These are phyloP conservation scores for Biscutella laevigata DNA, from an alignment of 441 rosid species.

Conservation along the genomic window DNA sequence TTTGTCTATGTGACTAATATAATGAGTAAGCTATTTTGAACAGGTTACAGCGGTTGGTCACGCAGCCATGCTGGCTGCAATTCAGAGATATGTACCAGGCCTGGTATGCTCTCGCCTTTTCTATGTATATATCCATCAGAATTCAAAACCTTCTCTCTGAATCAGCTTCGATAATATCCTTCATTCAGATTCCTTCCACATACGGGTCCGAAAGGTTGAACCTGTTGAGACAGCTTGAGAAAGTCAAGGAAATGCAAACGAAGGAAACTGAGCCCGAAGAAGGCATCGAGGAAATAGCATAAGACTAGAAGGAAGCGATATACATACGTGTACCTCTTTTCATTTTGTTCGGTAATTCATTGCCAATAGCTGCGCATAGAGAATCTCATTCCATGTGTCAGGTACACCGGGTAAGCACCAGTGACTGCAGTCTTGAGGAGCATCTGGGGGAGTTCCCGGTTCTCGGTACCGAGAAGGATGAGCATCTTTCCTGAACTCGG, in stretches of 20 bases:
- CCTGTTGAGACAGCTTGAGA: constrained; percentile 87
- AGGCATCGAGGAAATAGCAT: constrained; percentile 35
- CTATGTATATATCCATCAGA: background rate
- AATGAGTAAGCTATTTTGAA: constrained; percentile 7
- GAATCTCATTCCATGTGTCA: constrained; percentile 66
- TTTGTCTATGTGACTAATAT: background rate
- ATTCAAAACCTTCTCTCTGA: constrained; percentile 9
- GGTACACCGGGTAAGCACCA: constrained; percentile 83
- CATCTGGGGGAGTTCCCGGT: constrained; percentile 40
- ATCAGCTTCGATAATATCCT: constrained; percentile 6
- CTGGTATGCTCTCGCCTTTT: constrained; percentile 42
- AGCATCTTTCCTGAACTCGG: constrained; percentile 55
- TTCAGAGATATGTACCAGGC: constrained; percentile 86
- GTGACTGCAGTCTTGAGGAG: constrained; percentile 82
- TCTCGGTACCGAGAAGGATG: constrained; percentile 63
- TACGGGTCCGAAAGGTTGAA: constrained; percentile 87
- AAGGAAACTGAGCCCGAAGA: constrained; percentile 50
- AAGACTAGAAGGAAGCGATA: constrained; percentile 14
- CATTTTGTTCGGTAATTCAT: constrained; percentile 41
- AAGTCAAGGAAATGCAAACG: constrained; percentile 66
- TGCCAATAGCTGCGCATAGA: constrained; percentile 54
- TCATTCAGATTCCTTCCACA: constrained; percentile 85
- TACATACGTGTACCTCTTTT: constrained; percentile 23
- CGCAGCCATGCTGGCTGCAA: constrained; percentile 94
- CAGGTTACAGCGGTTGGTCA: constrained; percentile 98